Evolutionary conservation across 2,329 filamentous ascomycete genomes (phyloP).

Genomic region (Phoma sp.): DNA sequence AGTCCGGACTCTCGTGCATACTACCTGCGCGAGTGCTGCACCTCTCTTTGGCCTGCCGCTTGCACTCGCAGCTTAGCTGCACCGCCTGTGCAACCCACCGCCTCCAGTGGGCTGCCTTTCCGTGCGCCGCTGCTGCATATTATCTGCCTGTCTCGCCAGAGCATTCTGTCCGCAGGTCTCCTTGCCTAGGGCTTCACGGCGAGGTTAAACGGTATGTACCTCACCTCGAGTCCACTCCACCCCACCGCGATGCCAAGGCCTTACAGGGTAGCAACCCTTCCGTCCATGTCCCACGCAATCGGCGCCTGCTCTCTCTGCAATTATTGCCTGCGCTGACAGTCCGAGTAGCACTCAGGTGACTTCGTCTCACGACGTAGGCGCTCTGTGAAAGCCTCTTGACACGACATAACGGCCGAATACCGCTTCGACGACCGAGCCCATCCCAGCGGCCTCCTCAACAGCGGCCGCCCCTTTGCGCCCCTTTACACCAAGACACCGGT

Average conservation of each 20-base stretch:
- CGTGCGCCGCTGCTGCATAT: conserved; percentile 44
- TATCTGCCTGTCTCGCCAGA: conserved; percentile 35
- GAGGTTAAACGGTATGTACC: conserved; percentile 19
- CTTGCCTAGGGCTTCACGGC: conserved; percentile 37
- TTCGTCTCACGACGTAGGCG: conserved; percentile 29
- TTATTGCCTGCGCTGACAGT: conserved; percentile 29
- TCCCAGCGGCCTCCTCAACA: conserved; percentile 17
- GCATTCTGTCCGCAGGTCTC: conserved; percentile 36
- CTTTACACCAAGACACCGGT: conserved; percentile 7
- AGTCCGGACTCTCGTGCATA: conserved; percentile 23
- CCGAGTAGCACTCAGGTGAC: conserved; percentile 26
- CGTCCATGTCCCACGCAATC: conserved; percentile 8
- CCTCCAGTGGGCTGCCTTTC: conserved; percentile 36
- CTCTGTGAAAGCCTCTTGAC: conserved; percentile 25
- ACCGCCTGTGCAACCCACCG: conserved; percentile 13
- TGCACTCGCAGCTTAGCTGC: conserved; percentile 17
- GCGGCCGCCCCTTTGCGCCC: conserved; percentile 17
- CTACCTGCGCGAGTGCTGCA: conserved; percentile 17
- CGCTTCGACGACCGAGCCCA: conserved; percentile 11
- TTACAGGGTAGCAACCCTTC: conserved; percentile 16
- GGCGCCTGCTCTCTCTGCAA: conserved; percentile 8
- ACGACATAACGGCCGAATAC: conserved; percentile 24
- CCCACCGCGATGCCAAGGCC: conserved; percentile 25
- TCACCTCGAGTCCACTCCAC: conserved; percentile 9
- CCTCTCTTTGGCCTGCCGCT: conserved; percentile 34